phyloP scores from a whole-genome alignment of 2,329 filamentous ascomycete genomes.

The Talaromyces sp. region DNA sequence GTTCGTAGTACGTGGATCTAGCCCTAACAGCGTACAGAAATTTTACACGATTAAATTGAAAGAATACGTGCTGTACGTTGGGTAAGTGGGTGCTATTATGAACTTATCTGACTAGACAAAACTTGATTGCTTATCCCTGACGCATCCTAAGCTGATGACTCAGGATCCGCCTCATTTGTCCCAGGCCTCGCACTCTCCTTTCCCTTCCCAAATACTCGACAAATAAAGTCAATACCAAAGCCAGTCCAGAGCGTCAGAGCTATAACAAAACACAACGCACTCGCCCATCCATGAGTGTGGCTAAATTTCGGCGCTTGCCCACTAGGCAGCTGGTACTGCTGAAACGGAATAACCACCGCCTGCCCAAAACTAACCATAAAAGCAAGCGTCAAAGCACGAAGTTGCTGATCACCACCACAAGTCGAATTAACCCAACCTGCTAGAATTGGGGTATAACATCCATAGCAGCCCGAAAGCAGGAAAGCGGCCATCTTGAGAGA shows the following conservation, averaged over 20 bases:
- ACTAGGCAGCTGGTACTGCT: background rate
- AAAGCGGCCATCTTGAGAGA: conserved; percentile 10
- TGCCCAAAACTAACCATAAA: conserved; percentile 4
- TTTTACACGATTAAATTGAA: too few species aligned
- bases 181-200: background rate
- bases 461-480: conserved; percentile 5
- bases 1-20: too few species aligned
- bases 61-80: too few species aligned
- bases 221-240: background rate
- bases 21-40: too few species aligned
- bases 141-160: background rate
- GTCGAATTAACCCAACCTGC: conserved; percentile 8
- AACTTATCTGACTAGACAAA: too few species aligned
- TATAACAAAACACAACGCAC: background rate
- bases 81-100: too few species aligned
- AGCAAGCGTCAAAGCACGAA: conserved; percentile 9
- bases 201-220: background rate
- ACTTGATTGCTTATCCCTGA: too few species aligned
- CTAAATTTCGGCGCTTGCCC: background rate
- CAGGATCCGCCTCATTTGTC: background rate
- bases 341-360: background rate
- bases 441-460: background rate
- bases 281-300: background rate
- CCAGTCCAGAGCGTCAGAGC: background rate
- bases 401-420: conserved; percentile 14